Evolutionary conservation across 2,329 filamentous ascomycete species (phyloP).

Genomic region (Fusarium ambrosium): DNA sequence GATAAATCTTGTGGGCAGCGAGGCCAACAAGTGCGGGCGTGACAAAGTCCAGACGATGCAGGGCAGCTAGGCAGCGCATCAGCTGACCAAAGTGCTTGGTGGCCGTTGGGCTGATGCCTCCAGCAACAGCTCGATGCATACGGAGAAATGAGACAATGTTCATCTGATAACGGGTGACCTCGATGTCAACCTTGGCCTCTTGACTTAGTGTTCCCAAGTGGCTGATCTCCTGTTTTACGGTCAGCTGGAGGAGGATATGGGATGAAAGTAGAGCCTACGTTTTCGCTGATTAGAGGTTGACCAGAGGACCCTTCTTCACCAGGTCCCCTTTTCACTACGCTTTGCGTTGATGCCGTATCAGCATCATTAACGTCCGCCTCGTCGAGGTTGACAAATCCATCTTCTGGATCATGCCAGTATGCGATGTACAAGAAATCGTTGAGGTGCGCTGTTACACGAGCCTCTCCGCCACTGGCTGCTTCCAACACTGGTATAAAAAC

Average conservation of each 20-base stretch:
- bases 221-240: constrained; percentile 65
- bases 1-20: constrained; percentile 88
- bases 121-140: constrained; percentile 85
- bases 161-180: constrained; percentile 86
- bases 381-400: constrained; percentile 83
- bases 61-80: constrained; percentile 78
- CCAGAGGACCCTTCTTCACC: constrained; percentile 33
- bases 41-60: constrained; percentile 85
- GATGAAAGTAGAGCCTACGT: constrained; percentile 52
- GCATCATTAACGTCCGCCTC: constrained; percentile 59
- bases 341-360: constrained; percentile 56
- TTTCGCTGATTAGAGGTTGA: constrained; percentile 57
- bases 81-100: constrained; percentile 83
- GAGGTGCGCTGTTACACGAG: constrained; percentile 68
- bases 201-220: constrained; percentile 70
- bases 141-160: constrained; percentile 90
- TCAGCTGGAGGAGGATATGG: constrained; percentile 15
- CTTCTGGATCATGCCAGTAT: constrained; percentile 81
- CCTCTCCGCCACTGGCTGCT: constrained; percentile 60
- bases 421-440: constrained; percentile 92
- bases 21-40: constrained; percentile 87
- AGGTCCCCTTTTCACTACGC: constrained; percentile 59
- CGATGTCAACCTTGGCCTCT: constrained; percentile 75
- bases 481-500: constrained; percentile 82
- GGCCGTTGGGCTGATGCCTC: constrained; percentile 82